Evolutionary conservation across 2,329 filamentous ascomycete species (phyloP), one percentile per base, ranked within the genome.

Genomic region (Aspergillus luchuensis): DNA sequence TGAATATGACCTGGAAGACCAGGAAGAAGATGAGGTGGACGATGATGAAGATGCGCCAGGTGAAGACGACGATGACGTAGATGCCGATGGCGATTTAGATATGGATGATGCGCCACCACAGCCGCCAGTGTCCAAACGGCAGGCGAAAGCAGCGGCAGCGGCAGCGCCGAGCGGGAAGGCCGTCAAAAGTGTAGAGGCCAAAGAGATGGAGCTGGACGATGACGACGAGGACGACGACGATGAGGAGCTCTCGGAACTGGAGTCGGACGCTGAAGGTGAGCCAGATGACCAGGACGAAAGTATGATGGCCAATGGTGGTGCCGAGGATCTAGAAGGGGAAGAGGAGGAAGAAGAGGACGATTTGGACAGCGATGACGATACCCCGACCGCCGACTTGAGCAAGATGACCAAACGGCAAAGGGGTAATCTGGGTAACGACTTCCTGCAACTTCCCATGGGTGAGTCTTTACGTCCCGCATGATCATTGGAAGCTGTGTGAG

Each of bases 321-420:
- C 65, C 19, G 75, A 73, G 23, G 75, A 79, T 8, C 65, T 74
- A 13, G 77, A 78, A 49, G 77, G 78, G 30, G 75, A 75, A 19
- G 78, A 77, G 39, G 77, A 77, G 43, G 75, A 76, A 25, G 77
- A 79, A 19, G 78, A 77, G 52, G 70, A 77, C n/a, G 77, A 78
- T 1, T 72, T 79, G 39, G 81, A 81, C 23, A 73, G 74, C 60
- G 72, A 79, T 67, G 74, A 72, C 54, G 67, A 67, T 41, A 81
- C 74, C 5, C 79, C 82, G 23, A 79, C 77, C 48, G 80, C 78
- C 3, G 87, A 91, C 70, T 75, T 86, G 23, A 86, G 79, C 72
- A 89, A 87, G 70, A 80, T 90, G 75, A 91, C 89, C 15, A 86
- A 88, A 68, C 80, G 89, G 54, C 89, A 91, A 76, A 79, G 88